Evolutionary conservation across 2,329 filamentous ascomycete species (phyloP).

Genomic region (Raffaelea arxii): DNA sequence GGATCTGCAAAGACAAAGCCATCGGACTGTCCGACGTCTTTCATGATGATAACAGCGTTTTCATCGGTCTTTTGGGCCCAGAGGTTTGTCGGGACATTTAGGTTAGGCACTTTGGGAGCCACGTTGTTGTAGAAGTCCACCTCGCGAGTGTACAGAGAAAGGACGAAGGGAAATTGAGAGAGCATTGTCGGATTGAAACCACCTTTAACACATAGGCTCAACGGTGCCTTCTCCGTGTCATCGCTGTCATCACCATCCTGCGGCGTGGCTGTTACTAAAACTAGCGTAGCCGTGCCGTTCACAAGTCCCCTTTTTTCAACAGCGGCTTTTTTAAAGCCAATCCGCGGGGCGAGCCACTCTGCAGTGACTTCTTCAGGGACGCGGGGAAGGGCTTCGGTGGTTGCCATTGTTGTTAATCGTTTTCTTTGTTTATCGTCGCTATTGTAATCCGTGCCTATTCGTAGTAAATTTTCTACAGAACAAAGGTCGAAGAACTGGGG

Average conservation of each 20-base stretch:
- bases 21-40: slow-evolving; percentile 52
- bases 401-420: not conserved
- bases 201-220: slow-evolving; percentile 24
- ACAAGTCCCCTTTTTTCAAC: not conserved
- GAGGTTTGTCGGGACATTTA: slow-evolving; percentile 10
- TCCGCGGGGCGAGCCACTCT: not conserved
- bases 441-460: no score
- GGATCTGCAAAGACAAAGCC: slow-evolving; percentile 34
- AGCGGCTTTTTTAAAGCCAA: not conserved
- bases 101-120: slow-evolving; percentile 15
- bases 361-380: not conserved
- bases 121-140: slow-evolving; percentile 15
- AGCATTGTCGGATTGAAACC: slow-evolving; percentile 46
- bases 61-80: slow-evolving; percentile 15
- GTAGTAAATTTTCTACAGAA: no score
- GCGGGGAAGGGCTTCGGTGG: not conserved
- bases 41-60: slow-evolving; percentile 55
- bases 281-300: not conserved
- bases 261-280: not conserved
- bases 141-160: slow-evolving; percentile 17
- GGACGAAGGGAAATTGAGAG: slow-evolving; percentile 8
- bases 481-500: no score
- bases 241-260: not conserved
- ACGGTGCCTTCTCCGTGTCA: not conserved
- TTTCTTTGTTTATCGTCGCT: no score